These are phyloP conservation scores for Nakazawaea siamensis DNA, from an alignment of 805 yeast genomes.

Conservation along the genomic window DNA sequence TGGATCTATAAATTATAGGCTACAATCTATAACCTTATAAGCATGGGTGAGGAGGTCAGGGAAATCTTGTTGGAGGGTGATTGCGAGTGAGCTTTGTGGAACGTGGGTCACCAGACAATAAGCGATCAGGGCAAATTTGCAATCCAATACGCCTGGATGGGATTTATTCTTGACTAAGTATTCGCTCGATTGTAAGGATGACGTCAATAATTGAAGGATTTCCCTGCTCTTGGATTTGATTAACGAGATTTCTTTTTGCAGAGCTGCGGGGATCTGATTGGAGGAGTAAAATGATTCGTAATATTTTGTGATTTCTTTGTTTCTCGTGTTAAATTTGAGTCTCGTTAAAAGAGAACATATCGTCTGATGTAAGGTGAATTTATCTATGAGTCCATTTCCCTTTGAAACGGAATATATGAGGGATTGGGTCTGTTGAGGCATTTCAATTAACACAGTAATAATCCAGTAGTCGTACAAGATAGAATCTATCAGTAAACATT, in stretches of 20 bases:
- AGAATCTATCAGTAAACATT: constrained; percentile 34
- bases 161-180: constrained; percentile 5
- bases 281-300: background rate
- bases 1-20: background rate
- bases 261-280: background rate
- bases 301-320: background rate
- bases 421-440: background rate
- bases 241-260: background rate
- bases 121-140: constrained; percentile 7
- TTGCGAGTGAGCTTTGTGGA: no score
- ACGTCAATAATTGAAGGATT: background rate
- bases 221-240: background rate
- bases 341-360: constrained; percentile 2
- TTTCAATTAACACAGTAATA: constrained; percentile 20
- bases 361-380: constrained; percentile 2
- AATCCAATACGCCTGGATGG: constrained; percentile 9
- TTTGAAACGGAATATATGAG: background rate
- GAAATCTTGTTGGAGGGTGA: background rate
- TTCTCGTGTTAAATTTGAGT: constrained; percentile 6
- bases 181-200: background rate
- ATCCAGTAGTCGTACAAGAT: constrained; percentile 46
- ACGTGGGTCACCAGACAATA: constrained; percentile 4
- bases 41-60: constrained; percentile 1
- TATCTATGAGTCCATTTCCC: background rate
- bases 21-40: constrained; percentile 2